Conservation (phyloP, 2,329 filamentous ascomycete species). For the Beauveria sp. region DNA sequence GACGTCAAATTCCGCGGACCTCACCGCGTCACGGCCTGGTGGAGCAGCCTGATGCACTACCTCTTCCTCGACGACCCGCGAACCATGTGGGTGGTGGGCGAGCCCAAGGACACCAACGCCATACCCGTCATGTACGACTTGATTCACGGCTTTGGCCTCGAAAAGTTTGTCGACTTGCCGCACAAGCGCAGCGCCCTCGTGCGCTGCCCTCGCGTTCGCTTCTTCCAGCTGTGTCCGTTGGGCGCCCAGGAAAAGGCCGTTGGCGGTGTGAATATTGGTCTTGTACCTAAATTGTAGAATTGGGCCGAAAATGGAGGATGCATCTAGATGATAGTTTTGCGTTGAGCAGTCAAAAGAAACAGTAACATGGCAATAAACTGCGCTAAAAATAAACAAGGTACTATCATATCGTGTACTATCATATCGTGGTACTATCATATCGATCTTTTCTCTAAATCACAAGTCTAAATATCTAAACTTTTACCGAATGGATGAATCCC, state of each 20-base stretch:
- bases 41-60: conserved; percentile 55
- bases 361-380: neutral
- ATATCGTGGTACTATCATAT: too few relatives aligned
- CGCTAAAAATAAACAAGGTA: too few relatives aligned
- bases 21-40: conserved; percentile 54
- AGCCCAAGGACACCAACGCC: conserved; percentile 64
- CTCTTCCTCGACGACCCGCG: conserved; percentile 54
- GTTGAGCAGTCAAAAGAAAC: neutral
- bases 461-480: too few relatives aligned
- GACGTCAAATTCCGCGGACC: conserved; percentile 53
- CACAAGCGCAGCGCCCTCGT: conserved; percentile 65
- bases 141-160: conserved; percentile 63
- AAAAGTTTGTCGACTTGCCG: conserved; percentile 65
- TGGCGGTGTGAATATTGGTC: conserved; percentile 43
- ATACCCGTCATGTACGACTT: conserved; percentile 69
- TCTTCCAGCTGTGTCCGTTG: conserved; percentile 60
- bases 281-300: conserved; percentile 45
- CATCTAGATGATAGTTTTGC: neutral
- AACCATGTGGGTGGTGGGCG: conserved; percentile 52
- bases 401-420: too few relatives aligned
- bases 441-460: too few relatives aligned
- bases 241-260: conserved; percentile 48
- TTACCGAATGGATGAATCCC: too few relatives aligned
- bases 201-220: conserved; percentile 56
- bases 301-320: too few relatives aligned